Conservation (phyloP, 208 protist species). For the Crithidia bombi region DNA sequence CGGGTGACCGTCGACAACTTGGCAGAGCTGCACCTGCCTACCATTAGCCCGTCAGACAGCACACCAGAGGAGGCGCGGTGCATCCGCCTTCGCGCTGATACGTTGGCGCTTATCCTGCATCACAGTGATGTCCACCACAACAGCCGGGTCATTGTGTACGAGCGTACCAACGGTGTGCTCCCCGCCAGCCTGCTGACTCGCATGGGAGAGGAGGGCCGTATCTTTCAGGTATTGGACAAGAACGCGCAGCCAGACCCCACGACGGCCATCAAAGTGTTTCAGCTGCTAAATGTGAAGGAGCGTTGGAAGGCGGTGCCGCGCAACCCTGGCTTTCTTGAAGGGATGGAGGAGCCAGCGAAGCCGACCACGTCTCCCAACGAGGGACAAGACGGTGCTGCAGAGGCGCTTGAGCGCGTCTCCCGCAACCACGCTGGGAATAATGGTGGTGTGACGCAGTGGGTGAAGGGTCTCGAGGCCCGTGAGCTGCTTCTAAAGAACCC, state of each 20-base stretch:
- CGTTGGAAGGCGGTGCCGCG: slow-evolving; percentile 87
- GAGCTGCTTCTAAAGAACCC: slow-evolving; percentile 55
- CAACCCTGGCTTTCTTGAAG: slow-evolving; percentile 72
- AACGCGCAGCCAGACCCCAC: slow-evolving; percentile 78
- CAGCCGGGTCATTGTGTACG: slow-evolving; percentile 79
- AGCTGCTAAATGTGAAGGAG: slow-evolving; percentile 62
- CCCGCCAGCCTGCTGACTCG: slow-evolving; percentile 76
- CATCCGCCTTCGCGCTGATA: slow-evolving; percentile 82
- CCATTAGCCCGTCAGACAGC: slow-evolving; percentile 77
- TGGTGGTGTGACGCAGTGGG: slow-evolving; percentile 70
- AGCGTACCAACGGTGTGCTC: slow-evolving; percentile 85
- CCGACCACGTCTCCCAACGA: slow-evolving; percentile 2
- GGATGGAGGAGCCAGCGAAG: slow-evolving; percentile 41
- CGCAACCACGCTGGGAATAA: neutral
- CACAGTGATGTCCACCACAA: slow-evolving; percentile 83
- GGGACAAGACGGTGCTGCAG: neutral
- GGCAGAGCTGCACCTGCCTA: slow-evolving; percentile 80
- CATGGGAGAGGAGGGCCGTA: slow-evolving; percentile 54
- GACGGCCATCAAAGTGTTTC: slow-evolving; percentile 58
- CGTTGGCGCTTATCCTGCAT: slow-evolving; percentile 85
- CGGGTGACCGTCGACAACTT: slow-evolving; percentile 71
- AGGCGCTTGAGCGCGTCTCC: slow-evolving; percentile 8
- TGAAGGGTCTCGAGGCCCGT: slow-evolving; percentile 75
- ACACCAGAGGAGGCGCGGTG: slow-evolving; percentile 62
- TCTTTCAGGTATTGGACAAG: slow-evolving; percentile 88